phyloP scores from a whole-genome alignment of 768 basidiomycete genomes.

The Xanthoconium purpureum region DNA sequence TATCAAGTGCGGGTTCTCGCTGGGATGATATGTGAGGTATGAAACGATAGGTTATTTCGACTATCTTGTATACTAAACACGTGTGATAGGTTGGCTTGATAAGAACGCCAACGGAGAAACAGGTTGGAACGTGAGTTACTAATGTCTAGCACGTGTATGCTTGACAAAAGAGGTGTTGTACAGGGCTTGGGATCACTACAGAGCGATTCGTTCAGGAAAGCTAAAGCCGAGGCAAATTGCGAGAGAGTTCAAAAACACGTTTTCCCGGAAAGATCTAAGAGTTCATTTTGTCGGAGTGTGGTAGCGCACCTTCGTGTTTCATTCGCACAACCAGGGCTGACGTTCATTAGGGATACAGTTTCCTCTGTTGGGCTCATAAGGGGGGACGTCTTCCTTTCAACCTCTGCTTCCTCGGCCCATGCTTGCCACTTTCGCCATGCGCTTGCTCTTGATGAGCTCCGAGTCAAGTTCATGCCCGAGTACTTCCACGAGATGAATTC shows the following conservation, averaged over 20 bases:
- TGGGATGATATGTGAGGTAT: conserved; percentile 39
- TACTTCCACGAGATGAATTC: conserved; percentile 8
- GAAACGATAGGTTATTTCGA: neutral
- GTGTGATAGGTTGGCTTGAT: neutral
- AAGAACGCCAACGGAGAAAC: conserved; percentile 15
- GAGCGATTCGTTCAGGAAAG: neutral
- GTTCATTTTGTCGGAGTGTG: conserved; percentile 1
- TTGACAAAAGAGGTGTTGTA: neutral
- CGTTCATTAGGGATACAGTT: conserved; percentile 2
- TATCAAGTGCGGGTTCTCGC: conserved; percentile 40
- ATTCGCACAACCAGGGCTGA: neutral
- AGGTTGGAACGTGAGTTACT: conserved; percentile 10
- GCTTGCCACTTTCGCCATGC: conserved; percentile 15
- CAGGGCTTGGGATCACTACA: conserved; percentile 6
- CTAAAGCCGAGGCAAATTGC: conserved; percentile 5
- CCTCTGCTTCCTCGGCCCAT: neutral
- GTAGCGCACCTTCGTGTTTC: neutral
- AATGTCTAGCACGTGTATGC: neutral
- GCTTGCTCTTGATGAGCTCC: neutral
- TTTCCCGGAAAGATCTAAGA: conserved; percentile 7
- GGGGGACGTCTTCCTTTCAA: conserved; percentile 3
- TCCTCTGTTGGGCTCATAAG: conserved; percentile 1
- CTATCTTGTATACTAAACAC: neutral
- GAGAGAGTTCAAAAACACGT: conserved; percentile 40
- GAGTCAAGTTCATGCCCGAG: too few species aligned